Evolutionary conservation across 73 alveolate genomes (phyloP).

Genomic region (Effrenium voratum): DNA sequence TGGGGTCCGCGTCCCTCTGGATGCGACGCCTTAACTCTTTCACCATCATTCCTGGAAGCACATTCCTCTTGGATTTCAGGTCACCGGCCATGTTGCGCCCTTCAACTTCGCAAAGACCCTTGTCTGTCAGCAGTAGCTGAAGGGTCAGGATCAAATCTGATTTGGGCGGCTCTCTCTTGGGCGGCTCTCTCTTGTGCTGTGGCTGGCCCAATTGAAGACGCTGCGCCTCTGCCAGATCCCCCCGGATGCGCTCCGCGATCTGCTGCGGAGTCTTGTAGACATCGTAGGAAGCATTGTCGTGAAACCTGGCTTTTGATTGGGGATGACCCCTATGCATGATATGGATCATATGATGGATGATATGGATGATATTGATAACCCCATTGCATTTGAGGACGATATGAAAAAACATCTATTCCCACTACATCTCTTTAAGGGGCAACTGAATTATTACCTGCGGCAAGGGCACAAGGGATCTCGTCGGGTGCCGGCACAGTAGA

Average conservation of each 20-base stretch:
- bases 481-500: slow-evolving; percentile 62
- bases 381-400: too few species aligned
- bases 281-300: slow-evolving; percentile 47
- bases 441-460: too few species aligned
- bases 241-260: not conserved
- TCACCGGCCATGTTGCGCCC: slow-evolving; percentile 43
- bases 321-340: too few species aligned
- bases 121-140: not conserved
- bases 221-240: too few species aligned
- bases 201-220: too few species aligned
- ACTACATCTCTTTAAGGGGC: too few species aligned
- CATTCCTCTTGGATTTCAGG: not conserved
- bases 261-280: not conserved
- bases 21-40: not conserved
- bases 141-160: not conserved
- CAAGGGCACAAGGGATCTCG: slow-evolving; percentile 54
- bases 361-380: too few species aligned
- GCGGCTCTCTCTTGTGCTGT: too few species aligned
- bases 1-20: not conserved
- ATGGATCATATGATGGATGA: too few species aligned
- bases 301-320: too few species aligned
- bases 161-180: too few species aligned
- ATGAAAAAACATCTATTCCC: too few species aligned
- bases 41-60: not conserved
- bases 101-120: not conserved